Conservation (phyloP, 768 basidiomycete genomes). For the Xerocomellus amylosporus region DNA sequence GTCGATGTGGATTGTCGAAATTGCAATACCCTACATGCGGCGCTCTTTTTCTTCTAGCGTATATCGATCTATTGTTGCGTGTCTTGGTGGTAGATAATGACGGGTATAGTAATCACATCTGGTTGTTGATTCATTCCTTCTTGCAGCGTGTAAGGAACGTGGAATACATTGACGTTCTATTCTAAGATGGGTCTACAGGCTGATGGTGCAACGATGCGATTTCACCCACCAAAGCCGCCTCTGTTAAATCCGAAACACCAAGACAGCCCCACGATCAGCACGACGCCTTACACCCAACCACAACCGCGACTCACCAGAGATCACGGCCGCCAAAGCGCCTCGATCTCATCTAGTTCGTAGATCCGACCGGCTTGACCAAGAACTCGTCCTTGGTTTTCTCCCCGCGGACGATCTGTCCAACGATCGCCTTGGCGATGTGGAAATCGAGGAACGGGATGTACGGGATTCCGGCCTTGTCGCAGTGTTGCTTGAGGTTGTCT, state of each 20-base stretch:
- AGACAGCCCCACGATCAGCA: not conserved
- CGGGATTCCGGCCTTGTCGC: constrained; percentile 70
- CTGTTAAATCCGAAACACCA: not conserved
- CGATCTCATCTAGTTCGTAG: constrained; percentile 1
- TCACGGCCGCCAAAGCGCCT: not conserved
- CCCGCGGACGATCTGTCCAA: constrained; percentile 71
- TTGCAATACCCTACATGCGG: not conserved
- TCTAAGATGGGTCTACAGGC: not conserved
- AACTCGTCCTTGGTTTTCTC: constrained; percentile 35
- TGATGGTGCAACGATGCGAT: not conserved
- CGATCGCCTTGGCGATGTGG: constrained; percentile 53
- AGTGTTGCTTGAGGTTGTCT: constrained; percentile 86
- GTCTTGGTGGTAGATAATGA: not conserved
- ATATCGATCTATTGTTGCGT: not conserved
- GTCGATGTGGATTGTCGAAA: not conserved
- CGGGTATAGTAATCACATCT: not conserved
- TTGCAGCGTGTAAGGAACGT: no score
- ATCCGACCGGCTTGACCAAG: constrained; percentile 8
- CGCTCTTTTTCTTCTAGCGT: not conserved
- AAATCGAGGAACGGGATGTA: constrained; percentile 81
- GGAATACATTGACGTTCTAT: not conserved
- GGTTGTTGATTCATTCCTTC: not conserved
- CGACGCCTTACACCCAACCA: not conserved
- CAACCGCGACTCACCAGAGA: not conserved
- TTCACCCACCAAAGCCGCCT: not conserved